A percentile compares a stretch with the other conserved stretches of the same genome.
Evolutionary conservation across 164 flowering plant genomes (phyloP).

Genomic region (Magnolia kwangsiensis): DNA sequence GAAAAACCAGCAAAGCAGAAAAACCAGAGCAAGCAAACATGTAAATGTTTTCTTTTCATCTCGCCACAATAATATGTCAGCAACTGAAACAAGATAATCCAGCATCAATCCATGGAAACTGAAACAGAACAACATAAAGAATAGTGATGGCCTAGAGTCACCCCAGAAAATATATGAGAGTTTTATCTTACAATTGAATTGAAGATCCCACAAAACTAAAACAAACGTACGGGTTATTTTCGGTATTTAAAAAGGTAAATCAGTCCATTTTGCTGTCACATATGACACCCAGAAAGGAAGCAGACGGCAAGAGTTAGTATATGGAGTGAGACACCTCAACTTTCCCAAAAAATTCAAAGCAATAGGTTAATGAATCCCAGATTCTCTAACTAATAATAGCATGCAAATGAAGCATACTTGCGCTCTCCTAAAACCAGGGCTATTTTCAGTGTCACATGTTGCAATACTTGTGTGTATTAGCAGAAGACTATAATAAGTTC

Average conservation of each 20-base stretch:
- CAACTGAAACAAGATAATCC: conserved; percentile 57
- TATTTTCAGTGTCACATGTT: neutral
- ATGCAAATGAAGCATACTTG: neutral
- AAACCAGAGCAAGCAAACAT: conserved; percentile 40
- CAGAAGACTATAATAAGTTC: neutral
- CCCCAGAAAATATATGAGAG: neutral
- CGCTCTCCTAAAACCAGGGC: neutral
- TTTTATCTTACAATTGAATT: neutral
- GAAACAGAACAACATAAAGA: neutral
- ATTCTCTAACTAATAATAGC: neutral
- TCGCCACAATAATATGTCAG: conserved; percentile 86
- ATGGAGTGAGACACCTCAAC: neutral
- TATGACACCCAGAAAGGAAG: neutral
- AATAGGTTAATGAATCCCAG: neutral
- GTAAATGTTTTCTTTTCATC: conserved; percentile 74
- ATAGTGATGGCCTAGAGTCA: neutral
- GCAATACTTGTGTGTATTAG: conserved; percentile 1
- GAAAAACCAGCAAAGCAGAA: conserved; percentile 73
- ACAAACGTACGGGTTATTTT: neutral
- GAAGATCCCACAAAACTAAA: neutral
- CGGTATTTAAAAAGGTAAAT: neutral
- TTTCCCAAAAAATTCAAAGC: neutral
- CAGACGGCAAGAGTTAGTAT: neutral
- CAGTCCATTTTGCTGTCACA: neutral
- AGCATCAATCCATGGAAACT: conserved; percentile 19